These are phyloP conservation scores for Heliocybe sulcata DNA, from an alignment of 1,284 basidiomycete genomes.

Conservation along the genomic window DNA sequence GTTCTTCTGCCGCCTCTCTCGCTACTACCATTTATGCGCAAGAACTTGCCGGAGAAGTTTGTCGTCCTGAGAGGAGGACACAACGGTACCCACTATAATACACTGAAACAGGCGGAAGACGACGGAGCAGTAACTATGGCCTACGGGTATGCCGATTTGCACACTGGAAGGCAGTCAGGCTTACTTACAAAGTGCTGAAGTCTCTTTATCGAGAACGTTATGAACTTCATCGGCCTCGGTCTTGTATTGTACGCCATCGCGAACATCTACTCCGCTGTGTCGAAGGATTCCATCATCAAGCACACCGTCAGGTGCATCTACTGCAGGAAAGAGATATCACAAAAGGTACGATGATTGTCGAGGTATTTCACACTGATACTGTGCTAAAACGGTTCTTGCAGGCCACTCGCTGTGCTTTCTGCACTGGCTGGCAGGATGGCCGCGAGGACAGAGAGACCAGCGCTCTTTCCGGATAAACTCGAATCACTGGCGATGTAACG, in stretches of 20 bases:
- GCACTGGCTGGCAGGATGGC: conserved; percentile 21
- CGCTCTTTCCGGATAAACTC: too few relatives aligned
- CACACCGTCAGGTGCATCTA: conserved; percentile 25
- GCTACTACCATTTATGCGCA: conserved; percentile 26
- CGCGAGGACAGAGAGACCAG: conserved; percentile 21
- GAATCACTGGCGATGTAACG: too few relatives aligned
- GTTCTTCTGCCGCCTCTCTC: conserved; percentile 26
- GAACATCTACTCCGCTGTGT: conserved; percentile 21
- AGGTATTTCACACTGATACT: not conserved
- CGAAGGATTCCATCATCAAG: conserved; percentile 27
- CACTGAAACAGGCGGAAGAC: conserved; percentile 25
- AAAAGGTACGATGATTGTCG: conserved; percentile 18
- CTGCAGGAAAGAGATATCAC: conserved; percentile 27
- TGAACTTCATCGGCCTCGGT: conserved; percentile 26
- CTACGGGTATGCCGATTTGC: conserved; percentile 14
- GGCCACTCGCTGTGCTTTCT: conserved; percentile 19
- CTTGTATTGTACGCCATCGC: conserved; percentile 24
- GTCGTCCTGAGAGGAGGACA: conserved; percentile 20
- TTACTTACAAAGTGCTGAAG: conserved; percentile 6
- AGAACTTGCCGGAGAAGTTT: conserved; percentile 28
- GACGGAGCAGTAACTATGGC: conserved; percentile 29
- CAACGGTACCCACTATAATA: conserved; percentile 23
- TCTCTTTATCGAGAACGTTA: conserved; percentile 22
- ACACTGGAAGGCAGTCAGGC: not conserved
- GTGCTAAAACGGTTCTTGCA: not conserved